Evolutionary conservation across 805 yeast species (phyloP), one percentile per base, ranked within the genome.

Genomic region (Wickerhamomyces strasburgensis): DNA sequence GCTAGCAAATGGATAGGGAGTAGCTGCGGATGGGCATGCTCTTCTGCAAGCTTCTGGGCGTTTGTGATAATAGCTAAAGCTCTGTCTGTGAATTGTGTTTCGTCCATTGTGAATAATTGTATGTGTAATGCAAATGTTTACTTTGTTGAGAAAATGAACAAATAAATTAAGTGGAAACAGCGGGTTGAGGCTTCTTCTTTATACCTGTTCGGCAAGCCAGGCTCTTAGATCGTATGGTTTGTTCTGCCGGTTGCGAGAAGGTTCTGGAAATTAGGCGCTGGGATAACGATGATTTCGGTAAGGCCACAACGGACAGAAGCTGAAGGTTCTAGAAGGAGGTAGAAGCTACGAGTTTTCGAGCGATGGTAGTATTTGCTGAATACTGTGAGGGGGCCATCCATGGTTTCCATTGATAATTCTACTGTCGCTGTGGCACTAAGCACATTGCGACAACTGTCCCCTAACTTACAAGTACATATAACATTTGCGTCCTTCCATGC

Each of bases 1-100:
- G 95, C 97, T 45, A 90, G 67, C 39, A 93, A 61, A 62, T 93
- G 98, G 39, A 89, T 60, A n/a, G 98, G 98, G 37, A 75, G 67
- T 38, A 93, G 67, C 57, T 85, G 90, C 7, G 90, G 70, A 62
- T 93, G 88, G 34, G 83, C 72, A 55, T 86, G 87, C 48, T 87
- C 94, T 54, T 78, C 73, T 29, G 97, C 96, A 43, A 93, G 63
- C 56, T 82, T 76, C 41, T 79, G 76, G 37, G 98, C 95, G 52
- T 76, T 70, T 49, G 84, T 82, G 34, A 93, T 70, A 43, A 90
- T 75, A 37, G 74, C 79, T 52, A 87, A 75, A 30, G 97, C 98
- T 60, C 93, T 84, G 60, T 93, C 98, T 44, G 98, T 93, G 50
- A 86, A 84, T 70, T 86, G 89, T 41, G 89, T 58, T 48, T 65